Percentiles rank a stretch among this genome's conserved stretches.
These are phyloP conservation scores for Heliamphora pulchella DNA, from an alignment of 179 eudicot species.

Conservation along the genomic window DNA sequence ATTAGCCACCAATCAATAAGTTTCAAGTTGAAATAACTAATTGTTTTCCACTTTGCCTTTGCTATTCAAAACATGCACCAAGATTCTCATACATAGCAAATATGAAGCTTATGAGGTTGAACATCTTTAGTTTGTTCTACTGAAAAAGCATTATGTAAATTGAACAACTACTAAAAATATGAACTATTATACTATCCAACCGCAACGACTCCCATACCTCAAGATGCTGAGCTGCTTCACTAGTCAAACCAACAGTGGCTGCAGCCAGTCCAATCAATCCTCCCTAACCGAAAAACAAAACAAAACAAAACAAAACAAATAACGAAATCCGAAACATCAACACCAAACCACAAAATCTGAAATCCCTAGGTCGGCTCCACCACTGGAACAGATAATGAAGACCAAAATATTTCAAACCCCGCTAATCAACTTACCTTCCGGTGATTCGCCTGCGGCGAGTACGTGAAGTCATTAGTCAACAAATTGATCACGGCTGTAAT, in stretches of 20 bases:
- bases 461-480: conserved; percentile 66
- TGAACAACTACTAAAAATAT: neutral
- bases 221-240: conserved; percentile 96
- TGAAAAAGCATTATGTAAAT: neutral
- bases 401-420: neutral
- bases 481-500: conserved; percentile 76
- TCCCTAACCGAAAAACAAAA: conserved; percentile 48
- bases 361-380: no score
- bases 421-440: conserved; percentile 50
- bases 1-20: neutral
- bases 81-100: neutral
- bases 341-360: neutral
- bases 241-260: conserved; percentile 85
- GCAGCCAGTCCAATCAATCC: conserved; percentile 98
- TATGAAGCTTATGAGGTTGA: neutral
- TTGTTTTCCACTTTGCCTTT: neutral
- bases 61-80: neutral
- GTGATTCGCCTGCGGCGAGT: conserved; percentile 83
- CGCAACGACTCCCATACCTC: conserved; percentile 42
- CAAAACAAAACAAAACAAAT: conserved; percentile 11
- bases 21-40: neutral
- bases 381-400: no score
- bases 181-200: neutral
- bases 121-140: neutral
- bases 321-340: conserved; percentile 15